Evolutionary conservation across 768 basidiomycete genomes (phyloP).

Genomic region (Suillus decipiens): DNA sequence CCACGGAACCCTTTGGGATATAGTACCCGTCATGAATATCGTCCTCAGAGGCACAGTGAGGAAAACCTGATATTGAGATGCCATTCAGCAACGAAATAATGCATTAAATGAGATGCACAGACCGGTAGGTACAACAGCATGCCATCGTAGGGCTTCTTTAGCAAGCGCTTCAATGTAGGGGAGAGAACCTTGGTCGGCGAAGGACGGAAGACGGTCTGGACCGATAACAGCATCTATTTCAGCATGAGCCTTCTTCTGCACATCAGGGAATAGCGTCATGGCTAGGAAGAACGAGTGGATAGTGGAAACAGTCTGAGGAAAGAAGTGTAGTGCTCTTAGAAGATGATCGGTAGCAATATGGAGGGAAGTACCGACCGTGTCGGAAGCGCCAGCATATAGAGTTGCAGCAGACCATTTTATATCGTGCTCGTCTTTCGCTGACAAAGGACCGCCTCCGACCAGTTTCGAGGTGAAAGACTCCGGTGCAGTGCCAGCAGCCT

Average conservation of each 20-base stretch:
- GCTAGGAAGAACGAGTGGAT: constrained; percentile 12
- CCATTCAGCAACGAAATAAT: constrained; percentile 33
- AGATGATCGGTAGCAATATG: neutral
- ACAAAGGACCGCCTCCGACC: constrained; percentile 51
- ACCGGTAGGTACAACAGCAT: constrained; percentile 42
- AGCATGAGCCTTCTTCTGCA: constrained; percentile 56
- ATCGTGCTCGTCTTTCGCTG: constrained; percentile 53
- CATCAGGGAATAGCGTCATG: constrained; percentile 37
- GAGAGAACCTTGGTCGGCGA: constrained; percentile 55
- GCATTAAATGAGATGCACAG: constrained; percentile 35
- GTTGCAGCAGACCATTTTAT: constrained; percentile 62
- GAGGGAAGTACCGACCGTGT: neutral
- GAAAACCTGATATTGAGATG: constrained; percentile 20
- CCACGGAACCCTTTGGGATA: constrained; percentile 49
- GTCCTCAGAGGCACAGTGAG: constrained; percentile 59
- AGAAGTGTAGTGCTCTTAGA: neutral
- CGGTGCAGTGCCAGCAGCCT: constrained; percentile 53
- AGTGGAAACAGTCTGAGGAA: constrained; percentile 6
- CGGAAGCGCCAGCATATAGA: constrained; percentile 25
- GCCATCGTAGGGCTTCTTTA: constrained; percentile 57
- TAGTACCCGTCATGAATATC: constrained; percentile 64
- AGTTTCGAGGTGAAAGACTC: constrained; percentile 59
- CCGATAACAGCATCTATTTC: constrained; percentile 65
- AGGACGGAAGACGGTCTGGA: constrained; percentile 58
- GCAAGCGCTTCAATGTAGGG: constrained; percentile 63